A percentile compares a stretch with the other conserved stretches of the same genome.
phyloP scores from a whole-genome alignment of 1,139 yeast species.

The Eremothecium sinecaudum region DNA sequence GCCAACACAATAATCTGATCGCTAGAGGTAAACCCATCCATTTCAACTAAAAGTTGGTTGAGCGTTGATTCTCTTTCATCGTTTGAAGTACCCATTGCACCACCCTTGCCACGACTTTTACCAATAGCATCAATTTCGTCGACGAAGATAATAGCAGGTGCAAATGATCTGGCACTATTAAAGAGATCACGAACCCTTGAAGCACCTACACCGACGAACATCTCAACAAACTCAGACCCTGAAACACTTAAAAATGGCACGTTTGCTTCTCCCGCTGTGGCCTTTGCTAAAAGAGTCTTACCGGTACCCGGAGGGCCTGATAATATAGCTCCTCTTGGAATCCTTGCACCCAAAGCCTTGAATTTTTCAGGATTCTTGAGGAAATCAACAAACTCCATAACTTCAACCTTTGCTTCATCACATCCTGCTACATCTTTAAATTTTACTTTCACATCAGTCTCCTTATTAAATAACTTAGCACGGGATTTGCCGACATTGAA shows the following conservation, averaged over 20 bases:
- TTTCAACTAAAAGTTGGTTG: constrained; percentile 89
- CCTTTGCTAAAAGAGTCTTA: constrained; percentile 93
- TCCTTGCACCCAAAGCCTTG: constrained; percentile 88
- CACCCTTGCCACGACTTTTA: constrained; percentile 78
- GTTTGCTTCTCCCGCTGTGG: constrained; percentile 98
- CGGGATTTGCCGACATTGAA: constrained; percentile 75
- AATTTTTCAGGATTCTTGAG: constrained; percentile 82
- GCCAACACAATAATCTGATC: constrained; percentile 96
- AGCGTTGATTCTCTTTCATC: constrained; percentile 96
- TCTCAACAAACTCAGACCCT: constrained; percentile 97
- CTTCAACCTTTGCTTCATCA: constrained; percentile 95
- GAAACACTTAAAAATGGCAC: constrained; percentile 93
- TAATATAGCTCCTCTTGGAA: constrained; percentile 94
- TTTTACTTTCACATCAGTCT: constrained; percentile 76
- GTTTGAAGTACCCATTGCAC: constrained; percentile 72
- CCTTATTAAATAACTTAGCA: constrained; percentile 87
- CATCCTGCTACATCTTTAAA: constrained; percentile 96
- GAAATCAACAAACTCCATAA: constrained; percentile 93
- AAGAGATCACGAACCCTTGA: constrained; percentile 92
- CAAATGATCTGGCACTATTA: constrained; percentile 82
- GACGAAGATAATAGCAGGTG: constrained; percentile 88
- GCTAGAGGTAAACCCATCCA: constrained; percentile 88
- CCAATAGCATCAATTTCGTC: constrained; percentile 99
- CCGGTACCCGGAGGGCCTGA: constrained; percentile 99
- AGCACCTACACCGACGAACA: constrained; percentile 99